Evolutionary conservation across 208 protist species (phyloP).

Genomic region (Leptomonas seymouri): DNA sequence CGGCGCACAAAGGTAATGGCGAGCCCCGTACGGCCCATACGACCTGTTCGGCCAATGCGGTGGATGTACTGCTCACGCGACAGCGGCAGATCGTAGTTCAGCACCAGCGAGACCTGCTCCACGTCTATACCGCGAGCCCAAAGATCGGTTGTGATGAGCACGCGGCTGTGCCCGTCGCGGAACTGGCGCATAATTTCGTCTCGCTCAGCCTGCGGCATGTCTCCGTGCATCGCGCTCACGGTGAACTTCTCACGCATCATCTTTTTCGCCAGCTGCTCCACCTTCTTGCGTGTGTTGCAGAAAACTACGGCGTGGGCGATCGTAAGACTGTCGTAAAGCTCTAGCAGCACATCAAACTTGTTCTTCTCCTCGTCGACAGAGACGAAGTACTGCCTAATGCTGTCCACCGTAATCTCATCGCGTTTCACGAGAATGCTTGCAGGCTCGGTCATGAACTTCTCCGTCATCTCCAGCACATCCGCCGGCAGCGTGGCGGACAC

Average conservation of each 20-base stretch:
- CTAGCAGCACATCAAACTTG: conserved; percentile 99
- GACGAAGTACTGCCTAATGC: conserved; percentile 98
- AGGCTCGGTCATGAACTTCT: conserved; percentile 99
- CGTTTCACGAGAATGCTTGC: conserved; percentile 98
- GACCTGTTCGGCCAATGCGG: conserved; percentile 96
- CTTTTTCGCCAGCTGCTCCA: conserved; percentile 98
- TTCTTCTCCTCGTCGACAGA: conserved; percentile 98
- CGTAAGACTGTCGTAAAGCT: conserved; percentile 98
- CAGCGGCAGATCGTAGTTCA: conserved; percentile 98
- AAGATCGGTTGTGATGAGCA: conserved; percentile 99
- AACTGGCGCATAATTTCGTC: conserved; percentile 98
- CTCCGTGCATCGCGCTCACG: conserved; percentile 96
- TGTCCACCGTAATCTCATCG: conserved; percentile 99
- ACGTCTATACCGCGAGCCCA: conserved; percentile 97
- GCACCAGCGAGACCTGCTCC: conserved; percentile 97
- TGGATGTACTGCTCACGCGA: conserved; percentile 95
- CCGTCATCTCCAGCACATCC: conserved; percentile 95
- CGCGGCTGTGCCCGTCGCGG: conserved; percentile 94
- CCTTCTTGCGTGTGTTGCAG: conserved; percentile 98
- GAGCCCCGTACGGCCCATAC: conserved; percentile 98
- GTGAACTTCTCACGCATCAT: conserved; percentile 96
- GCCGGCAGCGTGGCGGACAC: conserved; percentile 90
- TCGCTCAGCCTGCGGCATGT: conserved; percentile 98
- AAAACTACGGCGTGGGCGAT: conserved; percentile 99
- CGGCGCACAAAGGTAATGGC: conserved; percentile 99